Percentiles rank a stretch among this genome's conserved stretches.
phyloP scores from a whole-genome alignment of 164 flowering plant species.

The Malania oleifera region DNA sequence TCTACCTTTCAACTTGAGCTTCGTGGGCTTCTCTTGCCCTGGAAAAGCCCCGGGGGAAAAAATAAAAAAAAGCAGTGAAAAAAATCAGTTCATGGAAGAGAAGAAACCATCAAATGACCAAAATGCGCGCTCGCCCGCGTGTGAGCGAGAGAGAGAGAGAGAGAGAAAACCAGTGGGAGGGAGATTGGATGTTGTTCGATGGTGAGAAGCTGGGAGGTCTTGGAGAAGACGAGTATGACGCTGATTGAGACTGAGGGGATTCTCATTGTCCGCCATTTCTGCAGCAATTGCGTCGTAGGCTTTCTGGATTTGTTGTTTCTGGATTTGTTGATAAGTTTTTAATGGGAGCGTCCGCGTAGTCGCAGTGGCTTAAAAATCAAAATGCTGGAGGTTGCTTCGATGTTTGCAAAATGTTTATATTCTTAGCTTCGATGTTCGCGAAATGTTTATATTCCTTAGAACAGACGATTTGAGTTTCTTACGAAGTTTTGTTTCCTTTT shows the following conservation, averaged over 20 bases:
- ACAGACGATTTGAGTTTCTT: too few species aligned
- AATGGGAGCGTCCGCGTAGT: too few species aligned
- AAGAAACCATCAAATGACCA: not conserved
- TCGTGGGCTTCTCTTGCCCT: constrained; percentile 9
- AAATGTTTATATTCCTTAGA: too few species aligned
- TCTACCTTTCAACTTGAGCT: constrained; percentile 11
- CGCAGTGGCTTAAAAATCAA: too few species aligned
- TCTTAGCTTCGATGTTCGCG: too few species aligned
- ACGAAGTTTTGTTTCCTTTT: too few species aligned
- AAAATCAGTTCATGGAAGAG: too few species aligned
- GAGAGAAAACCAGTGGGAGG: constrained; percentile 6
- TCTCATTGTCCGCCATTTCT: constrained; percentile 40
- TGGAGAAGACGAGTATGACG: constrained; percentile 51
- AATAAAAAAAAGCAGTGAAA: not conserved
- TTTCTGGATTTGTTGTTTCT: too few species aligned
- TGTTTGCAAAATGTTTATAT: too few species aligned
- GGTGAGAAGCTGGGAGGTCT: constrained; percentile 35
- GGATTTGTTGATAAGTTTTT: too few species aligned
- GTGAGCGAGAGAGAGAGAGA: not conserved
- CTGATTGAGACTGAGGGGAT: constrained; percentile 64
- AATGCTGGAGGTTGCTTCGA: too few species aligned
- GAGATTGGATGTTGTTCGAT: constrained; percentile 17
- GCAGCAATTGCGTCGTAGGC: too few species aligned
- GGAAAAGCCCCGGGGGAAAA: not conserved
- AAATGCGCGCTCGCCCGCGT: not conserved